Base-by-base conservation (phyloP, 805 yeast species). In the Candida manassasensis region DNA sequence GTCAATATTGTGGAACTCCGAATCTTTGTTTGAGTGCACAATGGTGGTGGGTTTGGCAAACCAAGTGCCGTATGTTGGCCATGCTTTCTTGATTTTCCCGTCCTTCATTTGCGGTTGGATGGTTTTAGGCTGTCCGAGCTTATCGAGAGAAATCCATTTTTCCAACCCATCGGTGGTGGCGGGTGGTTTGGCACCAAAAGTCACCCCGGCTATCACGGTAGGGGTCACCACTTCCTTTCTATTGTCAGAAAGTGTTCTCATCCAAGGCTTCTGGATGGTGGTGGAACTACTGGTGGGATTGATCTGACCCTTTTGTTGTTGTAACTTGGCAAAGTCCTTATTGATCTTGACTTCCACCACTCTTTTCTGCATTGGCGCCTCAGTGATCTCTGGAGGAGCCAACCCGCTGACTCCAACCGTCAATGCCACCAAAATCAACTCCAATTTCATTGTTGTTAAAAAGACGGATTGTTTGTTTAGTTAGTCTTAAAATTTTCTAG, bases 61-160 rank as follows among this genome's bases (percentile, higher is more conserved):
- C 59, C 77, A 84, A 1, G 90, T 84, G 4, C 79, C 75, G 47
- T 84, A 82, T 34, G 77, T 78, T 10, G 96, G 96, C 11, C 69
- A 64, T 4, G 75, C 78, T 33, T 83, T 73, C 45, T 76, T 73
- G 21, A 82, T 79, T 34, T 59, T 61, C 8, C 95, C 95, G 45
- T 81, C 77, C 47, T 86, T 85, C 50, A 78, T 50, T 50, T 84
- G 72, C 3, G 96, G 96, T 27, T 63, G 69, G 32, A 87, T 75
- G 0, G 95, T 86, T 53, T 81, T 79, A 36, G 96, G 95, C 7
- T 70, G 57, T 12, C 96, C 96, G 41, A 81, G 76, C 43, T 81
- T 79, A 39, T 86, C 73, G 50, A 87, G 66, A 2, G 86, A 74
- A 26, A 87, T 66, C 96, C 96, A 87, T 6, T 86, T 87, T 40